A percentile compares a stretch with the other conserved stretches of the same genome.
Conservation (phyloP, 768 basidiomycete species). For the Mrakia hoshinonis region DNA sequence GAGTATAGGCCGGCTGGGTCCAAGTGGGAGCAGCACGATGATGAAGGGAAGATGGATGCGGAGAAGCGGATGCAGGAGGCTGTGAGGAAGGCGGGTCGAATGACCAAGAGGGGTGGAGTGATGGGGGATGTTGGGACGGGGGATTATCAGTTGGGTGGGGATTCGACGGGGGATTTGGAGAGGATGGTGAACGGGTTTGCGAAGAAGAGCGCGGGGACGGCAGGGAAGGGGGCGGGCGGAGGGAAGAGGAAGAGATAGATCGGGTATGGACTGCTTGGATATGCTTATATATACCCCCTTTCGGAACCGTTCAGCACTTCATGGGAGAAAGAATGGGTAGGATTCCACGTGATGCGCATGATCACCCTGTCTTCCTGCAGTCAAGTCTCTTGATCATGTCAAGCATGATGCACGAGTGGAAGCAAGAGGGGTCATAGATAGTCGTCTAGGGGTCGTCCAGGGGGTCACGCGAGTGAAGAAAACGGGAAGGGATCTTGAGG, state of each 20-base stretch:
- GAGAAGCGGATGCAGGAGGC: constrained; percentile 78
- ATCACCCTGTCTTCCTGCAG: no score
- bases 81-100: constrained; percentile 71
- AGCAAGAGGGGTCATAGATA: no score
- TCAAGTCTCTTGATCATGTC: no score
- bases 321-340: no score
- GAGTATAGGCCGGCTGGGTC: constrained; percentile 21
- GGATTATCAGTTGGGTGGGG: constrained; percentile 39
- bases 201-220: neutral
- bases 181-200: constrained; percentile 16
- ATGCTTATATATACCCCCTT: no score
- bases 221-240: neutral
- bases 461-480: no score
- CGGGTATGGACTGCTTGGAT: neutral
- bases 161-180: constrained; percentile 9
- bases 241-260: constrained; percentile 12
- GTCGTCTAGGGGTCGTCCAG: no score
- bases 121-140: constrained; percentile 38
- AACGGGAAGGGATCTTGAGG: no score
- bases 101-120: constrained; percentile 66
- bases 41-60: constrained; percentile 49
- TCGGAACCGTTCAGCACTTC: no score
- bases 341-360: no score
- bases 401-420: no score
- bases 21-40: constrained; percentile 36